phyloP scores from a whole-genome alignment of 2,329 filamentous ascomycete genomes.

The Clonostachys chloroleuca region DNA sequence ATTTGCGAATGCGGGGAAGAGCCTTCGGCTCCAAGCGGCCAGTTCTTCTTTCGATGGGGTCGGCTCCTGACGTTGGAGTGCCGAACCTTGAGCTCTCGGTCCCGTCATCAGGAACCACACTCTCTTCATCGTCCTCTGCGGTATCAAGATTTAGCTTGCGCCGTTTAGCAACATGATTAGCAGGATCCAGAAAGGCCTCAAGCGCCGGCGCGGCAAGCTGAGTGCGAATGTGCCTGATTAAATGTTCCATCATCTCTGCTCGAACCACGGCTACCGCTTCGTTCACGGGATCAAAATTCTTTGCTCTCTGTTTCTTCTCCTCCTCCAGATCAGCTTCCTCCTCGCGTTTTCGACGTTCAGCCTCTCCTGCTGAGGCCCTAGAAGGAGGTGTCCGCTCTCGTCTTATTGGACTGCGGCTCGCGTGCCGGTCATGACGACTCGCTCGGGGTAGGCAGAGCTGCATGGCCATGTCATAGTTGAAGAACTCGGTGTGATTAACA shows the following conservation, averaged over 20 bases:
- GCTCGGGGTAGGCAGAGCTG: slow-evolving; percentile 52
- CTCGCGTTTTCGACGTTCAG: slow-evolving; percentile 62
- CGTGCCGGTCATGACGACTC: slow-evolving; percentile 10
- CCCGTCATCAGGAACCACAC: slow-evolving; percentile 47
- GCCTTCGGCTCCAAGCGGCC: slow-evolving; percentile 52
- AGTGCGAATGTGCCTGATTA: slow-evolving; percentile 84
- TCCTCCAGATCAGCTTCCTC: slow-evolving; percentile 81
- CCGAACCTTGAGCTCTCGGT: slow-evolving; percentile 58
- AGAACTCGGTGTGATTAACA: slow-evolving; percentile 78
- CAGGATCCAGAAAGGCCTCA: slow-evolving; percentile 77
- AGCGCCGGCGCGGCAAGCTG: slow-evolving; percentile 80
- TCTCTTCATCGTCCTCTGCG: slow-evolving; percentile 54
- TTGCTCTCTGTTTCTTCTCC: slow-evolving; percentile 82
- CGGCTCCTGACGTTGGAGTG: slow-evolving; percentile 61
- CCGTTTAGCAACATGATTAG: slow-evolving; percentile 74
- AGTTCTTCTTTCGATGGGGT: slow-evolving; percentile 57
- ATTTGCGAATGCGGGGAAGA: slow-evolving; percentile 72
- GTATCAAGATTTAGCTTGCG: slow-evolving; percentile 74
- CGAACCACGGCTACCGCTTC: slow-evolving; percentile 78
- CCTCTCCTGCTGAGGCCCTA: slow-evolving; percentile 57
- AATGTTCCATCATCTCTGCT: slow-evolving; percentile 77
- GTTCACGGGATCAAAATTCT: slow-evolving; percentile 82
- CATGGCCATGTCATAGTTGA: slow-evolving; percentile 91
- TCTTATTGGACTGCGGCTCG: slow-evolving; percentile 24
- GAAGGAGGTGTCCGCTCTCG: slow-evolving; percentile 8